Conservation (phyloP, 352 stramenopile species). For the Pythium oligandrum region DNA sequence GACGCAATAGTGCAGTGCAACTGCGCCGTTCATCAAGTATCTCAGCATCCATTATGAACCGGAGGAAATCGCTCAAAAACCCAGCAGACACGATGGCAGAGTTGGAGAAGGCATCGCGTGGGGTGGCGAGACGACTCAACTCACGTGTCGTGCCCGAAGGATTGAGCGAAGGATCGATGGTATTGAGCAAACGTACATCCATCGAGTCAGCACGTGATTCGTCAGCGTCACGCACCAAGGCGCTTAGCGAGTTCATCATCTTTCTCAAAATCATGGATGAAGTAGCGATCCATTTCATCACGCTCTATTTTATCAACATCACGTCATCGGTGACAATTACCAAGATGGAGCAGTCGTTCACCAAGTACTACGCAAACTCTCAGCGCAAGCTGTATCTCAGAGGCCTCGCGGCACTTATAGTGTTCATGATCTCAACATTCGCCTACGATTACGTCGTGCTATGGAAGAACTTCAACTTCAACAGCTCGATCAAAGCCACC, state of each 20-base stretch:
- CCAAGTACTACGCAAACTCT: constrained; percentile 73
- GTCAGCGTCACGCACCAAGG: constrained; percentile 41
- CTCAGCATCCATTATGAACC: constrained; percentile 26
- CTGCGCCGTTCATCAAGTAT: constrained; percentile 38
- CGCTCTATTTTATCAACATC: constrained; percentile 81
- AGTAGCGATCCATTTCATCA: constrained; percentile 73
- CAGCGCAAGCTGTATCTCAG: constrained; percentile 61
- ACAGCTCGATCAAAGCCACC: constrained; percentile 27
- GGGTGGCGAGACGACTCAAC: constrained; percentile 22
- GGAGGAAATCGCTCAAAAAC: constrained; percentile 18
- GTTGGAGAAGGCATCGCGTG: constrained; percentile 22
- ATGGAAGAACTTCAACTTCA: constrained; percentile 43
- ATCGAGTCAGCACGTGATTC: constrained; percentile 45
- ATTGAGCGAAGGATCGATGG: constrained; percentile 8
- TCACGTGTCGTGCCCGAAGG: constrained; percentile 34
- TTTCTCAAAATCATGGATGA: constrained; percentile 83
- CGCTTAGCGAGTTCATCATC: constrained; percentile 66
- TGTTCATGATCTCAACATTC: constrained; percentile 67
- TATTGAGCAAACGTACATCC: constrained; percentile 18
- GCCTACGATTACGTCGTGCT: constrained; percentile 74
- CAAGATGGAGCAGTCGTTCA: constrained; percentile 77
- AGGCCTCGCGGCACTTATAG: constrained; percentile 49
- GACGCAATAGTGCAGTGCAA: constrained; percentile 29
- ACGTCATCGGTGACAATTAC: constrained; percentile 55
- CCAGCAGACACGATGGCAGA: constrained; percentile 13